phyloP scores from a whole-genome alignment of 164 flowering plant species.

The Magnolia changhungtana region DNA sequence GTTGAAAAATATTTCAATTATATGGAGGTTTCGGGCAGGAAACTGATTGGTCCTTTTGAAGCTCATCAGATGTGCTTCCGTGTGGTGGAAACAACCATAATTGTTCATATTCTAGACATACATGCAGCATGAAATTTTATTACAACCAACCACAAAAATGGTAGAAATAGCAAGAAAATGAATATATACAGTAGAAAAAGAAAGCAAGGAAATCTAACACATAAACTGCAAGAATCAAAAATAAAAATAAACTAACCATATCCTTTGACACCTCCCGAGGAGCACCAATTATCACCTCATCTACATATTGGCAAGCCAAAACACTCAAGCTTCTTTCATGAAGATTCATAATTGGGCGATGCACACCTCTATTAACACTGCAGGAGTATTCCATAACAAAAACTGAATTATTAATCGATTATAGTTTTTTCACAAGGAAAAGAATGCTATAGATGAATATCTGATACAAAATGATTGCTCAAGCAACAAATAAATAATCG shows the following conservation, averaged over 20 bases:
- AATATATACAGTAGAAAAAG: neutral
- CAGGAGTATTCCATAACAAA: constrained; percentile 12
- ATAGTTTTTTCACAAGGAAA: neutral
- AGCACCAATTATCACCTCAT: constrained; percentile 97
- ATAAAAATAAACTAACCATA: constrained; percentile 54
- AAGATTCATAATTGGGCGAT: constrained; percentile 97
- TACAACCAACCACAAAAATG: neutral
- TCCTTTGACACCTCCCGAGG: constrained; percentile 93
- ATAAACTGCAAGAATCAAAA: neutral
- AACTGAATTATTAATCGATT: neutral
- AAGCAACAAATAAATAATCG: neutral
- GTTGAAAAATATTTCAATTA: neutral
- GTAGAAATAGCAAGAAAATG: neutral
- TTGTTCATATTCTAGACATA: neutral
- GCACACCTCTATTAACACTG: constrained; percentile 85
- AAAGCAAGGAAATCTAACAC: neutral
- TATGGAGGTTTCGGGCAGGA: neutral
- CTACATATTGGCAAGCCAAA: constrained; percentile 89
- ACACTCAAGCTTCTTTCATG: constrained; percentile 97
- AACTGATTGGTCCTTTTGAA: neutral
- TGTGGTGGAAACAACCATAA: too few species aligned
- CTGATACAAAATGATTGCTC: neutral
- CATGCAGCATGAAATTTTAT: neutral
- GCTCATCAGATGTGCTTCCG: neutral
- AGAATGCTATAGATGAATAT: neutral